Evolutionary conservation across 164 flowering plant genomes (phyloP).

Genomic region (Sextonia rubra): DNA sequence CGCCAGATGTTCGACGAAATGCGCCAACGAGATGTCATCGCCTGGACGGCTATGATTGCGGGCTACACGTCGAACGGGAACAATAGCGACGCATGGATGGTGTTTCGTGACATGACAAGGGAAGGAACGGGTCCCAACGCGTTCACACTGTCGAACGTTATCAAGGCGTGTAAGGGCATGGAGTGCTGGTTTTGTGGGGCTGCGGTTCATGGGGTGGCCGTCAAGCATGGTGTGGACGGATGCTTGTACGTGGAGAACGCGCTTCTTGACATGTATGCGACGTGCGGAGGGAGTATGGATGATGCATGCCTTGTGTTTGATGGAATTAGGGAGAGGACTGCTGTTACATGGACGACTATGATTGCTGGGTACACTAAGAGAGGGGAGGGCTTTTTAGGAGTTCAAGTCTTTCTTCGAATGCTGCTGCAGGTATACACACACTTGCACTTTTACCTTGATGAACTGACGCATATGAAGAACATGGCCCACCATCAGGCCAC

Average conservation of each 20-base stretch:
- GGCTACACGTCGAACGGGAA: constrained; percentile 52
- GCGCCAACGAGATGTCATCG: constrained; percentile 66
- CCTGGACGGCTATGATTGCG: constrained; percentile 82
- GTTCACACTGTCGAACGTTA: constrained; percentile 54
- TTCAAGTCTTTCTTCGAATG: constrained; percentile 58
- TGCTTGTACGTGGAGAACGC: constrained; percentile 66
- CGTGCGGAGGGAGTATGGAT: constrained; percentile 53
- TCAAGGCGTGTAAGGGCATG: constrained; percentile 76
- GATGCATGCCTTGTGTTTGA: constrained; percentile 52
- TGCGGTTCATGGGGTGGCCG: constrained; percentile 57
- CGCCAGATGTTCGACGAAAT: constrained; percentile 73
- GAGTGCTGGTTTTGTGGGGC: constrained; percentile 35
- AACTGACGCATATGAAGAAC: no score
- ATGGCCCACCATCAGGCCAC: no score
- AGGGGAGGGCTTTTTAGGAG: constrained; percentile 52
- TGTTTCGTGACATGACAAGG: constrained; percentile 50
- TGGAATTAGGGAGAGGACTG: constrained; percentile 42
- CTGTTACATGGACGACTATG: constrained; percentile 80
- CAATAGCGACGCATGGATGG: constrained; percentile 45
- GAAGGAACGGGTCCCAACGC: constrained; percentile 48
- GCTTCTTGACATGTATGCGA: constrained; percentile 72
- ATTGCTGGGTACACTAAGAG: constrained; percentile 67
- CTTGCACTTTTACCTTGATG: no score
- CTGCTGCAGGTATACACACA: constrained; percentile 22
- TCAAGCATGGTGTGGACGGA: constrained; percentile 54